phyloP scores from a whole-genome alignment of 805 yeast genomes.

The Yamadazyma laniorum region DNA sequence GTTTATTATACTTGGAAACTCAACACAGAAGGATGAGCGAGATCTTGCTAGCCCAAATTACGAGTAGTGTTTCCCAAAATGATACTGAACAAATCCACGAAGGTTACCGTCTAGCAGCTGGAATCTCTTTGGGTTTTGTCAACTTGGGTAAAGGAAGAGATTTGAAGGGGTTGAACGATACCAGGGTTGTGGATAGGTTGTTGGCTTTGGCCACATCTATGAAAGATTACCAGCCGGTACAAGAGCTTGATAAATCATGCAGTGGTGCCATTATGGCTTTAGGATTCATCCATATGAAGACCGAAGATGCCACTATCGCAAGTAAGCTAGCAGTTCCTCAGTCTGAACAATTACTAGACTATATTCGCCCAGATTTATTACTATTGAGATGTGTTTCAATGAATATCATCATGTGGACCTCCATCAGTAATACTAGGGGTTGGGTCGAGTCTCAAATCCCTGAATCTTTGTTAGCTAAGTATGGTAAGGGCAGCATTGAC shows the following conservation, averaged over 20 bases:
- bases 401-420: slow-evolving; percentile 71
- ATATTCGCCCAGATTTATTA: slow-evolving; percentile 75
- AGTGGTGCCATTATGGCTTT: slow-evolving; percentile 79
- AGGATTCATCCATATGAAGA: slow-evolving; percentile 67
- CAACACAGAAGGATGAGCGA: slow-evolving; percentile 87
- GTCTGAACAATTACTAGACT: slow-evolving; percentile 59
- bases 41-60: slow-evolving; percentile 67
- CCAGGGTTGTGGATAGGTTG: slow-evolving; percentile 60
- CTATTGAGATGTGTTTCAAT: slow-evolving; percentile 62
- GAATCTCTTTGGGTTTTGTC: slow-evolving; percentile 80
- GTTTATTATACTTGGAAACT: slow-evolving; percentile 72
- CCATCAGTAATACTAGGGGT: slow-evolving; percentile 42
- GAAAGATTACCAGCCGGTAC: slow-evolving; percentile 60
- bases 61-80: slow-evolving; percentile 49
- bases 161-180: slow-evolving; percentile 57
- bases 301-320: slow-evolving; percentile 61
- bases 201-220: slow-evolving; percentile 56
- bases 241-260: slow-evolving; percentile 59
- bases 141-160: slow-evolving; percentile 75
- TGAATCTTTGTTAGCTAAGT: slow-evolving; percentile 18
- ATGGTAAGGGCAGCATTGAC: slow-evolving; percentile 11
- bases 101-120: slow-evolving; percentile 83
- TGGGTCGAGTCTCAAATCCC: slow-evolving; percentile 69
- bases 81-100: slow-evolving; percentile 65
- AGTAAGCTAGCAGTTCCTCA: slow-evolving; percentile 57